Evolutionary conservation across 2,329 filamentous ascomycete species (phyloP).

Genomic region (Beauveria caledonica): DNA sequence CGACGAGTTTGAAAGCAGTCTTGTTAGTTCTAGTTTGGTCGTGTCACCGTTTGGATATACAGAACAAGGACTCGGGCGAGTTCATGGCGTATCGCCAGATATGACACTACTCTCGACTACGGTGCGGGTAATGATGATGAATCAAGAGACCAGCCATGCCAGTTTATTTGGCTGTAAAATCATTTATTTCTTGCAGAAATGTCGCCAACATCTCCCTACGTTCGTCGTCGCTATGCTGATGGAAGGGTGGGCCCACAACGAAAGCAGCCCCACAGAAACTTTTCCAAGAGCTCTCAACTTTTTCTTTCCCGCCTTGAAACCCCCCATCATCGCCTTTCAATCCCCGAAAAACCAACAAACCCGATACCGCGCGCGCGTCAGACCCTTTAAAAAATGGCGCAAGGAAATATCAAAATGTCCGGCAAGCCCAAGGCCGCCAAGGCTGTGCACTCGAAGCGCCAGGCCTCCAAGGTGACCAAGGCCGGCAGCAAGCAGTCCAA

Average conservation of each 20-base stretch:
- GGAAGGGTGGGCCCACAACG: background rate
- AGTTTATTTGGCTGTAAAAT: too few relatives aligned
- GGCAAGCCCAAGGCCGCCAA: constrained; percentile 32
- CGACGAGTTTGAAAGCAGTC: background rate
- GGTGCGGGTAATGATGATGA: background rate
- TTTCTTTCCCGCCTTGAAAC: background rate
- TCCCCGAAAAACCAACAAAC: background rate
- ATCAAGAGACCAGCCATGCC: background rate
- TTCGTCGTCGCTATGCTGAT: background rate
- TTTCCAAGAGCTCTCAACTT: background rate
- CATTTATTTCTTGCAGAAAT: too few relatives aligned
- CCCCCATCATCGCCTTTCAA: background rate
- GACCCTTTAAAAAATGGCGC: constrained; percentile 37
- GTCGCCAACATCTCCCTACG: too few relatives aligned
- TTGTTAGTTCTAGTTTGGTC: background rate
- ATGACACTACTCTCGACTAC: background rate
- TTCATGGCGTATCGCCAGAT: background rate
- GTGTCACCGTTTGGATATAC: background rate
- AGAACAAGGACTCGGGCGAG: background rate
- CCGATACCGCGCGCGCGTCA: background rate
- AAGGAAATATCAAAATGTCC: constrained; percentile 44
- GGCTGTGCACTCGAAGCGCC: constrained; percentile 33
- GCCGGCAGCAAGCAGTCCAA: constrained; percentile 33
- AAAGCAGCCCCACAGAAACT: background rate
- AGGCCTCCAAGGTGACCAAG: constrained; percentile 41